These are phyloP conservation scores for Ophidiomyces ophidiicola DNA, from an alignment of 2,329 filamentous ascomycete species.

Conservation along the genomic window DNA sequence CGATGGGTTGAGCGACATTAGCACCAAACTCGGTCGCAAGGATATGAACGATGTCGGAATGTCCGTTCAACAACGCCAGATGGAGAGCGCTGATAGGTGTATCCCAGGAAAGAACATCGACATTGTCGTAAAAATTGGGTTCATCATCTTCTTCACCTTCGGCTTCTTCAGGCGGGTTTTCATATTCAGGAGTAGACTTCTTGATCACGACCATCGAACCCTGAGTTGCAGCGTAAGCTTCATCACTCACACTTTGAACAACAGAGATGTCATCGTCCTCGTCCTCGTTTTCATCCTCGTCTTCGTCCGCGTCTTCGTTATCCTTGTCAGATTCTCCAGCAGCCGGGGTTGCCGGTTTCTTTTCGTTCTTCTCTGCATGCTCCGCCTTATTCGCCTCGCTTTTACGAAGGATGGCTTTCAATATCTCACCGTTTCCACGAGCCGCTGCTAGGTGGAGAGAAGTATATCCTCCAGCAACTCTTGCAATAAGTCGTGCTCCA, in stretches of 20 bases:
- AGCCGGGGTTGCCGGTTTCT: conserved; percentile 8
- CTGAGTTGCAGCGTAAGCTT: conserved; percentile 42
- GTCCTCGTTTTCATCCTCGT: conserved; percentile 1
- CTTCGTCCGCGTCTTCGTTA: background rate
- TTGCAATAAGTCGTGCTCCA: conserved; percentile 59
- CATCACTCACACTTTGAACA: conserved; percentile 30
- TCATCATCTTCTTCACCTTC: conserved; percentile 23
- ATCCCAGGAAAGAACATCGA: conserved; percentile 65
- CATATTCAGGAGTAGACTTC: conserved; percentile 26
- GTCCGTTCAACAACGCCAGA: conserved; percentile 62
- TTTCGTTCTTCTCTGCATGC: conserved; percentile 11
- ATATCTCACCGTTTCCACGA: conserved; percentile 55
- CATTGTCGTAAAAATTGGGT: conserved; percentile 68
- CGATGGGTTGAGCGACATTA: conserved; percentile 40
- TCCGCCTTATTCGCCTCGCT: conserved; percentile 48
- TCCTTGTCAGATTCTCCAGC: conserved; percentile 41
- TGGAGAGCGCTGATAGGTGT: conserved; percentile 61
- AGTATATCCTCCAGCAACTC: conserved; percentile 67
- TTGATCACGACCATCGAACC: conserved; percentile 56
- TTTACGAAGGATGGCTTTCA: conserved; percentile 51
- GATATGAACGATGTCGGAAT: conserved; percentile 54
- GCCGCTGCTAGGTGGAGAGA: conserved; percentile 71
- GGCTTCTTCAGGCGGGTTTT: conserved; percentile 20
- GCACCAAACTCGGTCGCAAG: conserved; percentile 64
- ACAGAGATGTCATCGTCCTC: conserved; percentile 18